Base-by-base conservation (phyloP, 2,329 filamentous ascomycete species). In the Colletotrichum tofieldiae region DNA sequence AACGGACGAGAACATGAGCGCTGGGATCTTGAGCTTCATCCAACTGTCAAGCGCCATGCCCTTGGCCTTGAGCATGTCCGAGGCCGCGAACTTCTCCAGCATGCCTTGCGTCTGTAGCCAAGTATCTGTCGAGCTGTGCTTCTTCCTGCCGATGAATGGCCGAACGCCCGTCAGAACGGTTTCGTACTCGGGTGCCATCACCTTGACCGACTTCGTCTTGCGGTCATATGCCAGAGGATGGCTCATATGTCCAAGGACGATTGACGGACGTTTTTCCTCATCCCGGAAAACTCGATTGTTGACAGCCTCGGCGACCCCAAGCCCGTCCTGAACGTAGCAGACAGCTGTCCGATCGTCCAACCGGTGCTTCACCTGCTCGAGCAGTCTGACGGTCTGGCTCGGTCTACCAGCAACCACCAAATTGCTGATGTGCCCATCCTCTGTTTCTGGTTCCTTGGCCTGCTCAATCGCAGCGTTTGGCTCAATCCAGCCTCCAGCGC, bases 281-380 rank as follows among this genome's bases (percentile, higher is more conserved):
- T 95, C 88, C 0, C 89, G 87, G 76, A 98, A 98, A 37, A 97
- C 81, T 14, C 87, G 81, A 43, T 87, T 82, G 76, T 94, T 94
- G 51, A 98, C 87, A 60, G 91, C 88, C 60, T 98, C 95, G n/a
- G 94, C 86, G 1, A 94, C 85, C 0, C 96, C 96, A 81, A 98
- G 89, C 1, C 95, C 94, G 74, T 96, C 93, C 68, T 94, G 93
- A 67, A 97, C 81, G 67, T 97, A 88, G 71, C 93, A 90, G 9
- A 98, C 88, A 0, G 94, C 93, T 1, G 93, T 94, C 37, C 90
- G 84, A 3, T 88, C 84, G 54, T 89, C 86, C n/a, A 97, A 83
- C 12, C 94, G 89, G 77, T 94, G 87, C 66, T 86, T 88, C 66
- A 96, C 84, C 0, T 86, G 82, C 4, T 84, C 78, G 32, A 97